phyloP scores from a whole-genome alignment of 2,329 filamentous ascomycete species.

The Penicillium sp. region DNA sequence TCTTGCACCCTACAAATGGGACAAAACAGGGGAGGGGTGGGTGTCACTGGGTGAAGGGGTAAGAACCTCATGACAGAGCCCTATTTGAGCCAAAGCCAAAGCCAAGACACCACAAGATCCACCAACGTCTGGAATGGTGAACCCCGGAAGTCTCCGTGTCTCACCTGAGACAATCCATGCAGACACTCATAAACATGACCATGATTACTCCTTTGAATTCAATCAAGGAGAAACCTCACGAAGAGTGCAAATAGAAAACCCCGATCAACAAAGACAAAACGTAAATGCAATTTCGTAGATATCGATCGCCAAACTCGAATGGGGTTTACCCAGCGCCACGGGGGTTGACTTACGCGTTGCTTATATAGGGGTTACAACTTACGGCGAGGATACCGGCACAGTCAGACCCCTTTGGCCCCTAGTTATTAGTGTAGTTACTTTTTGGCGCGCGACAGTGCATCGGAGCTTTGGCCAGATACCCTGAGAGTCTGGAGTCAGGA shows the following conservation, averaged over 20 bases:
- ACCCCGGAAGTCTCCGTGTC: neutral
- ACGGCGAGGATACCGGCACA: neutral
- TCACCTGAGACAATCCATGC: neutral
- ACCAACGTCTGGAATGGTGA: neutral
- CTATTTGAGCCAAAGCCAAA: slow-evolving; percentile 5
- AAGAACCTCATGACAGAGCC: slow-evolving; percentile 6
- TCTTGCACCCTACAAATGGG: neutral
- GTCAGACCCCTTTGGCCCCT: neutral
- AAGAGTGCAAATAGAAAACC: neutral
- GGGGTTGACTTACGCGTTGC: neutral
- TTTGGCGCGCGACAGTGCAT: neutral
- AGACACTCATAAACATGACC: neutral
- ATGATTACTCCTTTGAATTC: neutral
- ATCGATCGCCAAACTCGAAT: slow-evolving; percentile 1
- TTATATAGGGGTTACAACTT: neutral
- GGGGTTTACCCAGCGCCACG: slow-evolving; percentile 1
- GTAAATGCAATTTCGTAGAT: neutral
- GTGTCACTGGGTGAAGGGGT: neutral
- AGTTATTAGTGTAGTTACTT: neutral
- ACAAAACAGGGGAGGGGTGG: slow-evolving; percentile 1
- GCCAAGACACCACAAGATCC: slow-evolving; percentile 4
- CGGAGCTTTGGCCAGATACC: slow-evolving; percentile 1
- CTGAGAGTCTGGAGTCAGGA: neutral
- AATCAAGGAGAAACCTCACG: neutral
- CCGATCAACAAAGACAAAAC: neutral